A percentile compares a stretch with the other conserved stretches of the same genome.
These are phyloP conservation scores for Aspergillus bombycis DNA, from an alignment of 2,329 filamentous ascomycete genomes.

Conservation along the genomic window DNA sequence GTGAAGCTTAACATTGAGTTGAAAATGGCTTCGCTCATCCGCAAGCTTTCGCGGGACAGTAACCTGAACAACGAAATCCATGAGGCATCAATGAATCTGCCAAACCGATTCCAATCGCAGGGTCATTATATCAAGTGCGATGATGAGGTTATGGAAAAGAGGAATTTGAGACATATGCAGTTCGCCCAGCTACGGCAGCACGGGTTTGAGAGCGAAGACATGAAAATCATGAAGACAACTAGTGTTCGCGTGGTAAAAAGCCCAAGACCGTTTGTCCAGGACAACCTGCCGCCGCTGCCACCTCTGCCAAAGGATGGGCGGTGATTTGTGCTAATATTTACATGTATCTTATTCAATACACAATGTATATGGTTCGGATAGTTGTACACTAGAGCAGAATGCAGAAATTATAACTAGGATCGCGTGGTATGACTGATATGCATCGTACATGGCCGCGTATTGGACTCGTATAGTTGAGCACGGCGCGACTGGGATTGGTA, in stretches of 20 bases:
- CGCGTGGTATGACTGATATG: too few species aligned
- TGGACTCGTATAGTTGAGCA: too few species aligned
- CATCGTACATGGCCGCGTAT: too few species aligned
- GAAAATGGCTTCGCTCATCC: background rate
- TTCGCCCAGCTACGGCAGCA: background rate
- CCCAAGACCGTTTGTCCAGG: background rate
- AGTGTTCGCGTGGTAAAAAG: background rate
- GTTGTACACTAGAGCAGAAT: background rate
- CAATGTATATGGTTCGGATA: background rate
- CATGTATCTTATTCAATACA: background rate
- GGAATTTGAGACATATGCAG: background rate
- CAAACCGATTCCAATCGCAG: background rate
- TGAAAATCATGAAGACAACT: constrained; percentile 1
- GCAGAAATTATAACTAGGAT: too few species aligned
- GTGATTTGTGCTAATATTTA: background rate
- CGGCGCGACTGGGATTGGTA: background rate
- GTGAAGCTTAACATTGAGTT: constrained; percentile 3
- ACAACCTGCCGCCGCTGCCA: background rate
- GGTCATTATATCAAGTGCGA: background rate
- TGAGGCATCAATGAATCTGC: background rate
- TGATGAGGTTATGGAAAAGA: background rate
- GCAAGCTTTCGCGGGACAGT: background rate
- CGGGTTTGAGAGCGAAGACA: background rate
- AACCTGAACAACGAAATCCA: background rate
- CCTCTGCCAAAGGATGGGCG: background rate